Conservation (phyloP, 108 stramenopile species). For the Skeletonema grethae region DNA sequence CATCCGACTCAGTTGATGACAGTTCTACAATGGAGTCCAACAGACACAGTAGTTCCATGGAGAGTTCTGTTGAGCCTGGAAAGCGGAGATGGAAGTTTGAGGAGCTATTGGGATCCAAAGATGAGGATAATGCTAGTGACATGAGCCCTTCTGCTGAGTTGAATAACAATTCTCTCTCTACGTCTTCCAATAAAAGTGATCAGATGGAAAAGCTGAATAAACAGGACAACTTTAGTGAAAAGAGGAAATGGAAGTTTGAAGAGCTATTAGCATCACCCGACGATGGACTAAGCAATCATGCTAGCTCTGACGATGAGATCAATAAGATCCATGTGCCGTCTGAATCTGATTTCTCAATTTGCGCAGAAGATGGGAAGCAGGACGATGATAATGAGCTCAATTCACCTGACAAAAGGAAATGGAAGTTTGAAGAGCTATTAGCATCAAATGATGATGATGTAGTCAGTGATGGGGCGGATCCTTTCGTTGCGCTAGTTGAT, state of each 20-base stretch:
- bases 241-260: neutral
- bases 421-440: neutral
- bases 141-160: no score
- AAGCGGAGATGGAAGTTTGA: slow-evolving; percentile 4
- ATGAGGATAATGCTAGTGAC: neutral
- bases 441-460: neutral
- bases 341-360: neutral
- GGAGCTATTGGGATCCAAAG: neutral
- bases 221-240: neutral
- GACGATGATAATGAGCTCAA: neutral
- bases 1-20: neutral
- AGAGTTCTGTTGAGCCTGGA: neutral
- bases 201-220: neutral
- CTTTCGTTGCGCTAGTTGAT: no score
- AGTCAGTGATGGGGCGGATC: no score
- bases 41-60: neutral
- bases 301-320: neutral
- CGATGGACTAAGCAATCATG: neutral
- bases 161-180: neutral
- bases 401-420: neutral
- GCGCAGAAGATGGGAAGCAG: neutral
- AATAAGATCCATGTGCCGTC: neutral
- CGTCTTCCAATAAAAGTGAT: neutral
- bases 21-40: neutral
- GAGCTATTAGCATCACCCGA: neutral